Evolutionary conservation across 345 rosid species (phyloP), one percentile per base, ranked within the genome.

Genomic region (Sisymbrium irio): DNA sequence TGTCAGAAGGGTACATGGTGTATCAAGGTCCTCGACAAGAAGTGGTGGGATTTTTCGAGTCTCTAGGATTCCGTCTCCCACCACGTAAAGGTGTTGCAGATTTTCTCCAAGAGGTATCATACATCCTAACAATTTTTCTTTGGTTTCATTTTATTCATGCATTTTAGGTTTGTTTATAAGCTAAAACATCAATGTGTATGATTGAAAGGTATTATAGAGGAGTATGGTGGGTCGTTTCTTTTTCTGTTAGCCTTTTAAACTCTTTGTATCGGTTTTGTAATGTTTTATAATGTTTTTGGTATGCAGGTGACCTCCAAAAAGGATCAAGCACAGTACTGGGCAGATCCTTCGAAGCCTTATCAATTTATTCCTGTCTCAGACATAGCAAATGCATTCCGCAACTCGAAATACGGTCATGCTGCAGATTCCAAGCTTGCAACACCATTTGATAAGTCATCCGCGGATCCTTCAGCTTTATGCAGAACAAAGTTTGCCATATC

Each of bases 311-410:
- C 98, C 41, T 93, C 98, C 40, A 83, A 49, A 76, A 93, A 89
- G 68, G 98, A 93, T 86, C 98, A 93, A 86, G 96, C 90, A 75
- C 98, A 93, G 70, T 93, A 90, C 68, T 93, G 96, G 98, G 96
- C 94, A 25, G 91, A 93, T 80, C 80, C 83, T 53, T 85, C 91
- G 11, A 87, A 77, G 77, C 89, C 96, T 37, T 86, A 90, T 68
- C 78, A 32, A 46, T 93, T 77, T 74, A 42, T 90, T 68, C 75
- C 97, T 1, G 88, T 75, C 74, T 77, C 89, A 57, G 89, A 83
- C 73, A 90, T 93, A 27, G 96, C 97, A 10, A 82, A 65, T 74
- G 92, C 89, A 40, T 93, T 93, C 70, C 79, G 78, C 35, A 79
- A 63, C 54, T 93, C 98, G 14, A 79, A 66, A 49, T 89, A 80